Conservation (phyloP, 1,284 basidiomycete genomes). For the Anthracocystis walkeri region DNA sequence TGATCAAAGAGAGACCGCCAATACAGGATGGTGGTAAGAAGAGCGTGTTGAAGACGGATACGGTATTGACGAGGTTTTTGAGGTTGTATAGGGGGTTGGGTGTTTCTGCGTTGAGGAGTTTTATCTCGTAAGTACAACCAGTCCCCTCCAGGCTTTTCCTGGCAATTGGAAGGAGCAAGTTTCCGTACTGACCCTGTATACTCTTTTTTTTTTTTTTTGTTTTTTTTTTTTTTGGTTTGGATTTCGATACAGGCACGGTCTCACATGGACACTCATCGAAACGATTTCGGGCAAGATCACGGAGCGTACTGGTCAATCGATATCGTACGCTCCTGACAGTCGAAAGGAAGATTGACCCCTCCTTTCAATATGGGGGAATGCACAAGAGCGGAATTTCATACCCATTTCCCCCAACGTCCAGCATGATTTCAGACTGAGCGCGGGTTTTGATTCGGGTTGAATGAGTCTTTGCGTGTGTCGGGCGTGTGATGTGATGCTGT, state of each 20-base stretch:
- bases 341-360: conserved; percentile 8
- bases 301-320: conserved; percentile 39
- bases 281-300: conserved; percentile 57
- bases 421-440: too few species aligned
- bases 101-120: conserved; percentile 65
- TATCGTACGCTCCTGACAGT: conserved; percentile 29
- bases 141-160: too few species aligned
- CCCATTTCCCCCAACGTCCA: background rate
- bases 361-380: background rate
- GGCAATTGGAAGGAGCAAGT: too few species aligned
- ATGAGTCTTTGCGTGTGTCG: too few species aligned
- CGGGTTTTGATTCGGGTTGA: too few species aligned
- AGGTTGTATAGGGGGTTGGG: conserved; percentile 67
- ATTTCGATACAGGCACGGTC: conserved; percentile 45
- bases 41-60: conserved; percentile 74
- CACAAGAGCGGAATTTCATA: background rate
- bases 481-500: too few species aligned
- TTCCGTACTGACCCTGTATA: too few species aligned
- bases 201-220: too few species aligned
- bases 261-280: conserved; percentile 69
- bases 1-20: conserved; percentile 83
- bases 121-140: conserved; percentile 50
- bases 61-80: conserved; percentile 49
- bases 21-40: conserved; percentile 57
- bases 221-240: too few species aligned